These are phyloP conservation scores for Triticum timopheevii DNA, from an alignment of 176 grass and related monocot genomes.

Conservation along the genomic window DNA sequence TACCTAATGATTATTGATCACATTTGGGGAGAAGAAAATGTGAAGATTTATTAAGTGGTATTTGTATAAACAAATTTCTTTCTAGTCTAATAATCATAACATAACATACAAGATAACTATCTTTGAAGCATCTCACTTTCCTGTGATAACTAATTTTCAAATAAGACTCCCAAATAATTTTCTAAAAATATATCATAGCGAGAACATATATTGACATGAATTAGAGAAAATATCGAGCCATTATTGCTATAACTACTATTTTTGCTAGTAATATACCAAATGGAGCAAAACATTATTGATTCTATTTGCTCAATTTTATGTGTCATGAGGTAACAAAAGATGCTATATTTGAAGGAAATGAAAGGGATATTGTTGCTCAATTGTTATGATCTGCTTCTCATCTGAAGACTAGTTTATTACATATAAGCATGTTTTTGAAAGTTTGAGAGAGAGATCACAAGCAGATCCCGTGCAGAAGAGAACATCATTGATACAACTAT, in stretches of 20 bases:
- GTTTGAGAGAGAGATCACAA: neutral
- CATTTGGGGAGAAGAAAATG: too few relatives aligned
- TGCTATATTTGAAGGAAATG: neutral
- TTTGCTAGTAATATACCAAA: too few relatives aligned
- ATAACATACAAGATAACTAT: too few relatives aligned
- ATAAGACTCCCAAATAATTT: neutral
- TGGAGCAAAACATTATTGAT: too few relatives aligned
- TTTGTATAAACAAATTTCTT: too few relatives aligned
- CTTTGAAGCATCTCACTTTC: neutral
- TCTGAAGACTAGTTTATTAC: neutral
- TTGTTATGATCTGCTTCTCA: neutral
- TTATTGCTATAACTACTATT: neutral
- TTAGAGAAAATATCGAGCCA: neutral
- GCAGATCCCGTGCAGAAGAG: too few relatives aligned
- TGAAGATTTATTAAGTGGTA: too few relatives aligned
- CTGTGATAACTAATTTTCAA: neutral
- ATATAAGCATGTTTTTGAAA: neutral
- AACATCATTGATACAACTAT: too few relatives aligned
- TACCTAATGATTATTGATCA: too few relatives aligned
- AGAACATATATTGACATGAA: neutral
- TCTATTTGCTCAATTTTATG: neutral
- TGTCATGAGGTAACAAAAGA: neutral
- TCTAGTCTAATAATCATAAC: too few relatives aligned
- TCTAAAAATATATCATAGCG: neutral
- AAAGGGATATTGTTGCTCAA: neutral